A percentile compares a stretch with the other conserved stretches of the same genome.
phyloP scores from a whole-genome alignment of 768 basidiomycete genomes.

The Gloeopeniophorella convolvens region DNA sequence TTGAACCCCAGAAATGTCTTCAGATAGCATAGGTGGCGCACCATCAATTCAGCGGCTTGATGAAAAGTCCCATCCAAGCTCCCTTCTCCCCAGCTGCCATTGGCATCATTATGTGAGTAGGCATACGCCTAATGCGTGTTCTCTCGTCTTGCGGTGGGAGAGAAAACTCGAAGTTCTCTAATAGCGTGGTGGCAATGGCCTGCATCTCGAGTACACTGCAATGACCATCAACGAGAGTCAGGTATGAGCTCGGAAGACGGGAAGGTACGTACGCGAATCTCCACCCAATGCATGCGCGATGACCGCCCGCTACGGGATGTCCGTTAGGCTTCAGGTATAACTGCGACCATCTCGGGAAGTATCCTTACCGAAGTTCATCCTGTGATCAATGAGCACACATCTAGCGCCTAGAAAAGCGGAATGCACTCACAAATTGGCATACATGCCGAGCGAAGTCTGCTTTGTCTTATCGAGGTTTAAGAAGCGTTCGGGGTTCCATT shows the following conservation, averaged over 20 bases:
- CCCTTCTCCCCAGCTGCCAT: conserved; percentile 8
- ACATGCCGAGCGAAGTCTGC: conserved; percentile 13
- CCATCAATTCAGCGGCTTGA: conserved; percentile 15
- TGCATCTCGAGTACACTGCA: conserved; percentile 15
- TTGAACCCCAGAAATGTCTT: too few species aligned
- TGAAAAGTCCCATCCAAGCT: conserved; percentile 14
- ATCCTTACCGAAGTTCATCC: conserved; percentile 18
- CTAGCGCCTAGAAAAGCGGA: too few species aligned
- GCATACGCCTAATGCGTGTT: conserved; percentile 15
- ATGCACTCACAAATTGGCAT: conserved; percentile 19
- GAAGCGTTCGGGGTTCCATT: conserved; percentile 20
- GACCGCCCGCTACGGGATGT: conserved; percentile 11
- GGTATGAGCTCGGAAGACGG: too few species aligned
- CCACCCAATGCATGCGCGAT: conserved; percentile 18
- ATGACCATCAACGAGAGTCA: neutral
- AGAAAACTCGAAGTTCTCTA: conserved; percentile 19
- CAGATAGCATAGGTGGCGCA: too few species aligned
- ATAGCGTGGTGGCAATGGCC: conserved; percentile 4
- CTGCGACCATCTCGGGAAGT: neutral
- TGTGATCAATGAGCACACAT: neutral
- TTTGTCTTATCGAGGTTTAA: conserved; percentile 15
- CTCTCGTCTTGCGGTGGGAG: conserved; percentile 11
- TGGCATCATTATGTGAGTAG: conserved; percentile 8
- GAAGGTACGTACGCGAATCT: conserved; percentile 13
- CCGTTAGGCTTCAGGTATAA: conserved; percentile 6